Evolutionary conservation across 495 filamentous ascomycete species (phyloP), one percentile per base, ranked within the genome.

Genomic region (Aspergillus homomorphus): DNA sequence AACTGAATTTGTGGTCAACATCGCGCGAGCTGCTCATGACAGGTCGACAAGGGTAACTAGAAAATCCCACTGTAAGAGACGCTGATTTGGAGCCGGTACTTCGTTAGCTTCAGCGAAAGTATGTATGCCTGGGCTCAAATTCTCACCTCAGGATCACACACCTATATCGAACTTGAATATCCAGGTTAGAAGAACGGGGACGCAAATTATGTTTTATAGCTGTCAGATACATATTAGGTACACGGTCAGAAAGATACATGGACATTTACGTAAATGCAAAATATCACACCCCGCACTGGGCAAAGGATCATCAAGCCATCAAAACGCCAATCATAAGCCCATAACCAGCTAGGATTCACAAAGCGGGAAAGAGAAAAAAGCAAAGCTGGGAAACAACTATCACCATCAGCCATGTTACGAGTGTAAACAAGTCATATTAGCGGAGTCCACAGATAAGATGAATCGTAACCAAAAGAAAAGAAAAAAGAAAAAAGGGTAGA

Each of bases 401-500:
- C 45, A 22, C 20, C 12, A 38, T 38, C 33, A 38, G 2, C 33
- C 33, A 5, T 38, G 15, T 2, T 12, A 10, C 33, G 33, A 12
- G 12, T 48, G 45, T 12, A 23, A 48, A 48, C 45, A 48, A 48
- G 18, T 20, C 45, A 30, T 19, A 51, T 30, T 18, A 51, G n/a
- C 15, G 24, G n/a, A 18, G 23, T 12, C 33, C 2, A 38, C 12
- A 50, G 22, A 51, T 28, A 30, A 1, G 30, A 30, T 7, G 18
- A 24, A 28, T 30, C 48, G 30, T 51, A 28, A 30, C 23, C 46
- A 50, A 12, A 38, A 44, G 24, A 50, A 51, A 56, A 45, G n/a
- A 42, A 22, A 54, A 52, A 42, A 57, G 44, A 46, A 48, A 26
- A 53, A 57, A 57, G 41, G 50, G 58, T 48, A 45, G 51, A 14